phyloP scores from a whole-genome alignment of 768 basidiomycete species.

The Suillus hirtellus region DNA sequence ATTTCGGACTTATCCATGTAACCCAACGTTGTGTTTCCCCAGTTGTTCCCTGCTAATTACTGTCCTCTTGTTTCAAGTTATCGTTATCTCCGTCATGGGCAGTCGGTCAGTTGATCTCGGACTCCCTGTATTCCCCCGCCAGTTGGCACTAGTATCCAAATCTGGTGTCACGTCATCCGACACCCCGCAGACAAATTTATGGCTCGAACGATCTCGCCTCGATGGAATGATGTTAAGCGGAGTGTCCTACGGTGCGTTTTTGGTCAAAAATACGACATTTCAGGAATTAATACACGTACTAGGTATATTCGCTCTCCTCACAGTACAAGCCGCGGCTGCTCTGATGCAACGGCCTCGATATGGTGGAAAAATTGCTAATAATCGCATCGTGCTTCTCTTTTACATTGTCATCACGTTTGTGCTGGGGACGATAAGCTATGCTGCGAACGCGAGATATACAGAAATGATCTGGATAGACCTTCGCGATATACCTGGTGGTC shows the following conservation, averaged over 20 bases:
- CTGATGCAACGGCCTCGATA: conserved; percentile 12
- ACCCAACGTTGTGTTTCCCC: not conserved
- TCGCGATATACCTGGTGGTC: conserved; percentile 18
- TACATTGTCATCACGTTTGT: conserved; percentile 29
- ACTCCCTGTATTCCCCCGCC: not conserved
- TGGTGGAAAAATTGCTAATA: not conserved
- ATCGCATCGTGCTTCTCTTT: conserved; percentile 15
- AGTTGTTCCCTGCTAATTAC: not conserved
- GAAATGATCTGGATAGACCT: conserved; percentile 37
- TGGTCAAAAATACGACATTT: not conserved
- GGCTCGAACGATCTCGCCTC: conserved; percentile 30
- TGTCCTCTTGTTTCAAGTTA: conserved; percentile 24
- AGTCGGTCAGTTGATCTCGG: conserved; percentile 4
- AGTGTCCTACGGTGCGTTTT: conserved; percentile 26
- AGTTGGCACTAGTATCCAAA: not conserved
- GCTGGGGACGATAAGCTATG: conserved; percentile 30
- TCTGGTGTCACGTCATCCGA: conserved; percentile 18
- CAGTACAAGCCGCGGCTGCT: conserved; percentile 18
- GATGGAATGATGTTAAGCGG: conserved; percentile 22
- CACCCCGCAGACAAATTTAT: conserved; percentile 23
- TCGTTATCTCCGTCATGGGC: not conserved
- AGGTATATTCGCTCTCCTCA: conserved; percentile 27
- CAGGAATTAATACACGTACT: not conserved
- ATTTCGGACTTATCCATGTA: not conserved
- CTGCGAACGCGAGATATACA: conserved; percentile 28